A percentile compares a stretch with the other conserved stretches of the same genome.
Evolutionary conservation across 2,329 filamentous ascomycete genomes (phyloP).

Genomic region (Chalaropsis thielavioides): DNA sequence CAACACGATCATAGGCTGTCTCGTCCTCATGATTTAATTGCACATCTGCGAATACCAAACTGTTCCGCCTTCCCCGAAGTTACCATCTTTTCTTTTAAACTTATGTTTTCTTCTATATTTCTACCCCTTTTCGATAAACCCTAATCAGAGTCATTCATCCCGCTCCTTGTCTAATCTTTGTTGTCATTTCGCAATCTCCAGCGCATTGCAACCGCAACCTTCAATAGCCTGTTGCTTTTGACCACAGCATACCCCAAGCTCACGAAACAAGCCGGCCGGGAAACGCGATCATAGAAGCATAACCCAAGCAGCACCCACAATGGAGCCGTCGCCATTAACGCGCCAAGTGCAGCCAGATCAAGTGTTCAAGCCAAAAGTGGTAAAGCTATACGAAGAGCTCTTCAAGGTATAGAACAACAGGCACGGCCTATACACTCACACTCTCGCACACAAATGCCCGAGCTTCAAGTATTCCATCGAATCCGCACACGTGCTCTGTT

Average conservation of each 20-base stretch:
- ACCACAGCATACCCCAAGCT: background rate
- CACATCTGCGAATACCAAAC: background rate
- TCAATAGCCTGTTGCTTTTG: background rate
- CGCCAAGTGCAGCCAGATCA: constrained; percentile 73
- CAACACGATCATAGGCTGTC: background rate
- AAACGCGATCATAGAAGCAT: background rate
- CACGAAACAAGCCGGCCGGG: background rate
- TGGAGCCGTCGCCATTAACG: constrained; percentile 87
- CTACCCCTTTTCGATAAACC: background rate
- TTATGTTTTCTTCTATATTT: background rate
- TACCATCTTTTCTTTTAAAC: background rate
- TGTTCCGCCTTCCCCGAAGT: background rate
- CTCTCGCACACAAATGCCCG: background rate
- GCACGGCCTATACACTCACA: background rate
- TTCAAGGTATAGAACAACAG: constrained; percentile 46
- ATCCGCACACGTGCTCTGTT: too few relatives aligned
- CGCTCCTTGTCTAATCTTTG: background rate
- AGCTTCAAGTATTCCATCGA: background rate
- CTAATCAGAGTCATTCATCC: background rate
- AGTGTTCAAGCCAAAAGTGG: constrained; percentile 85
- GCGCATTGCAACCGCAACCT: background rate
- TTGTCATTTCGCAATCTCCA: background rate
- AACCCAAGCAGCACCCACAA: constrained; percentile 25
- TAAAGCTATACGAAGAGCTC: constrained; percentile 71
- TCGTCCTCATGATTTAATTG: background rate